These are phyloP conservation scores for Cordyceps fumosorosea DNA, from an alignment of 2,329 filamentous ascomycete genomes.

Conservation along the genomic window DNA sequence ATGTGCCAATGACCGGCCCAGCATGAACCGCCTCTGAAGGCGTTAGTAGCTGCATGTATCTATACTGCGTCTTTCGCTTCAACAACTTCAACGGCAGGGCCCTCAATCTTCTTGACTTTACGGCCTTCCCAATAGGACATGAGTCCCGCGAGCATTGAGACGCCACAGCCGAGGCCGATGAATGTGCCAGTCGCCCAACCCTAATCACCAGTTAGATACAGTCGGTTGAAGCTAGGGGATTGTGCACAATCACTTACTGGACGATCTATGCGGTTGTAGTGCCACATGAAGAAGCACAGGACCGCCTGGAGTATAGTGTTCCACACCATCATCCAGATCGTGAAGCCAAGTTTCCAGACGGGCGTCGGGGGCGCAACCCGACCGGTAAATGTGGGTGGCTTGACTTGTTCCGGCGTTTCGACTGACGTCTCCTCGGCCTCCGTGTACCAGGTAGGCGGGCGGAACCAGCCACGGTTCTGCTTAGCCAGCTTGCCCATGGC, in stretches of 20 bases:
- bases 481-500: conserved; percentile 17
- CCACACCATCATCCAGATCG: conserved; percentile 21
- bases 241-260: conserved; percentile 16
- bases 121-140: conserved; percentile 23
- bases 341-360: conserved; percentile 20
- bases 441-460: conserved; percentile 20
- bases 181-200: conserved; percentile 21
- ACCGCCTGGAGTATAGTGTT: conserved; percentile 21
- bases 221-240: neutral
- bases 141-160: conserved; percentile 20
- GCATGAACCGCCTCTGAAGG: neutral
- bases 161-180: conserved; percentile 20
- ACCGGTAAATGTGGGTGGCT: conserved; percentile 17
- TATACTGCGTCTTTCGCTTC: neutral
- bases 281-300: conserved; percentile 21
- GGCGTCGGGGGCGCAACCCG: conserved; percentile 18
- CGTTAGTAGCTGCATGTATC: neutral
- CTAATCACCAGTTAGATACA: neutral
- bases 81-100: conserved; percentile 18
- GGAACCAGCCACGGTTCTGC: conserved; percentile 20
- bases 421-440: neutral
- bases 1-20: too few species aligned
- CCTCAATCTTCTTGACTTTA: conserved; percentile 22
- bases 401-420: conserved; percentile 11
- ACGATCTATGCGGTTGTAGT: conserved; percentile 20